Evolutionary conservation across 768 basidiomycete species (phyloP), one percentile per base, ranked within the genome.

Genomic region (Brasilioporus rufonigricans): DNA sequence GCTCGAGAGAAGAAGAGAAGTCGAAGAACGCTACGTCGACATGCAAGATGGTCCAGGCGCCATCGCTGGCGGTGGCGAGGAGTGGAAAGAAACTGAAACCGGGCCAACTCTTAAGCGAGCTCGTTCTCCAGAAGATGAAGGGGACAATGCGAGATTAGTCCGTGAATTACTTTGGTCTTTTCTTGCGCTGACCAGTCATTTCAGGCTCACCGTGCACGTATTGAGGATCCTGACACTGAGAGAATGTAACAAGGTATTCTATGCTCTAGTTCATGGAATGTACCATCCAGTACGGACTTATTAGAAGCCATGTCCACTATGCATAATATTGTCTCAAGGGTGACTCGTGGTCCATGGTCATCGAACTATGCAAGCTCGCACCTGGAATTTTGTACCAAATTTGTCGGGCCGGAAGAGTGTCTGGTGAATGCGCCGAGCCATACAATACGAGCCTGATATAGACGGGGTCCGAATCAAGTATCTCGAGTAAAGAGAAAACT

Each of bases 11-110:
- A 79, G 89, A 67, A 80, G 84, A 61, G 86, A 91, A 65, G 86
- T 90, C 35, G 92, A 94, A 68, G 90, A 91, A 67, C 84, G 93
- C 16, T 96, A 95, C 71, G 80, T 80, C 3, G 92, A 94, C 62
- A 84, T 81, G 1, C 83, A 85, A 59, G 89, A 90, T 39, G 89
- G 84, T 14, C 88, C 87, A 40, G 89, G 85, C 21, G 88, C 86
- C 45, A 86, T 91, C 55, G 91, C 91, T 43, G 79, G 85, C 50
- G 93, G 92, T 26, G 92, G 91, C 51, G 91, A 79, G 53, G 90
- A 93, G 58, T 93, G 91, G 89, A 91, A 88, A 68, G 85, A 87
- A 55, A 70, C 78, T 4, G 80, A 88, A 50, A 74, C 75, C 43
- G 57, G 35, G n/a, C 19, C 53, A 44, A 76, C 73, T 33, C 77